phyloP scores from a whole-genome alignment of 106 monocot species.

The Allium fistulosum region DNA sequence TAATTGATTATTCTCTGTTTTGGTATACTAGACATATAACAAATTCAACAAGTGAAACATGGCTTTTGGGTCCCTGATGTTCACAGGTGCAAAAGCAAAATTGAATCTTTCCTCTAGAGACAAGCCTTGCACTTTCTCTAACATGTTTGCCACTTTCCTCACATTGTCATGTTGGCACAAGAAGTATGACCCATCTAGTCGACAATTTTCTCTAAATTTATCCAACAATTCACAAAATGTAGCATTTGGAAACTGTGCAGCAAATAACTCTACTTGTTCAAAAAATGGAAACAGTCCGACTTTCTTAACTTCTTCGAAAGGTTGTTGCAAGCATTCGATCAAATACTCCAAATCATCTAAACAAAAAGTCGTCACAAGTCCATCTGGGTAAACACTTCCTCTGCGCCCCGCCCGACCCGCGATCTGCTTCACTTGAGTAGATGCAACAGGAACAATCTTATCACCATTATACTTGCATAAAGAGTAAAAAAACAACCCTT shows the following conservation, averaged over 20 bases:
- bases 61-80: conserved; percentile 92
- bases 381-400: conserved; percentile 87
- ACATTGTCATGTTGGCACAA: conserved; percentile 67
- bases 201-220: conserved; percentile 66
- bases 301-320: conserved; percentile 78
- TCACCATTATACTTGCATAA: conserved; percentile 87
- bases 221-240: conserved; percentile 63
- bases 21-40: too few relatives aligned
- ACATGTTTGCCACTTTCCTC: conserved; percentile 86
- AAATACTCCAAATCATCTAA: conserved; percentile 80
- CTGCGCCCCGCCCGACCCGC: conserved; percentile 91
- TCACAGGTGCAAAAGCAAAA: conserved; percentile 92
- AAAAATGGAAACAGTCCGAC: conserved; percentile 87
- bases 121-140: conserved; percentile 71
- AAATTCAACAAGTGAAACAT: conserved; percentile 89
- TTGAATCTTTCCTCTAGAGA: conserved; percentile 83
- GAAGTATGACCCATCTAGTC: conserved; percentile 72
- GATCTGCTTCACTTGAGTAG: conserved; percentile 97
- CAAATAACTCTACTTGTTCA: conserved; percentile 92
- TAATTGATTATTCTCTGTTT: too few relatives aligned
- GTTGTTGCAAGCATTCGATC: conserved; percentile 78
- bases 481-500: conserved; percentile 80
- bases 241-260: conserved; percentile 44
- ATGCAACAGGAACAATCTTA: conserved; percentile 56
- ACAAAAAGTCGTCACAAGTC: conserved; percentile 83